Evolutionary conservation across 2,329 filamentous ascomycete genomes (phyloP).

Genomic region (Trichoderma lentiforme): DNA sequence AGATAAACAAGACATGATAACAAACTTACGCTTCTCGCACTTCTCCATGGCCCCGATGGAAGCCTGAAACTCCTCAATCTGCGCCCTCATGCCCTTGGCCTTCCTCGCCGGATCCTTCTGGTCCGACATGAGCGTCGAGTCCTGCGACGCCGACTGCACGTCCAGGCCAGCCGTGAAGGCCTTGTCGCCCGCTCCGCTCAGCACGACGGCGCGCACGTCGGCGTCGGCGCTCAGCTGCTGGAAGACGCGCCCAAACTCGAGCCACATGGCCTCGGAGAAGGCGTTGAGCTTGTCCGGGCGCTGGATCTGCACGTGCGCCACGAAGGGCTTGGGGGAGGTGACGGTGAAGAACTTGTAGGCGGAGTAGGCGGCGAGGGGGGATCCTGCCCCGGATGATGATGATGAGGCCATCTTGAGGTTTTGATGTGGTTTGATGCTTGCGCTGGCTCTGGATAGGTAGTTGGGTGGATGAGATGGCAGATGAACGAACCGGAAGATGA

Average conservation of each 20-base stretch:
- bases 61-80: conserved; percentile 77
- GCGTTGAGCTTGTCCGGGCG: conserved; percentile 83
- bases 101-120: conserved; percentile 60
- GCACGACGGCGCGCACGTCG: conserved; percentile 70
- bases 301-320: conserved; percentile 92
- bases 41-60: conserved; percentile 73
- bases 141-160: conserved; percentile 64
- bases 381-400: conserved; percentile 9
- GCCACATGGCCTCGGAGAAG: conserved; percentile 82
- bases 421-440: not conserved
- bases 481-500: not conserved
- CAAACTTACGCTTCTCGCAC: conserved; percentile 76
- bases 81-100: conserved; percentile 59
- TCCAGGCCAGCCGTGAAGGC: conserved; percentile 88
- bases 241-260: conserved; percentile 73
- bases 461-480: too few species aligned
- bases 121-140: conserved; percentile 39
- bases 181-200: conserved; percentile 76
- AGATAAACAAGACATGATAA: not conserved
- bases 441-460: too few species aligned
- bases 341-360: conserved; percentile 68
- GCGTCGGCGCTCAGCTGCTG: conserved; percentile 66
- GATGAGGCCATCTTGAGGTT: not conserved
- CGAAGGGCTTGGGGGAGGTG: conserved; percentile 65
- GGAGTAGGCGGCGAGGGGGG: conserved; percentile 38